Evolutionary conservation across 2,329 filamentous ascomycete species (phyloP), one percentile per base, ranked within the genome.

Genomic region (Curvularia sp.): DNA sequence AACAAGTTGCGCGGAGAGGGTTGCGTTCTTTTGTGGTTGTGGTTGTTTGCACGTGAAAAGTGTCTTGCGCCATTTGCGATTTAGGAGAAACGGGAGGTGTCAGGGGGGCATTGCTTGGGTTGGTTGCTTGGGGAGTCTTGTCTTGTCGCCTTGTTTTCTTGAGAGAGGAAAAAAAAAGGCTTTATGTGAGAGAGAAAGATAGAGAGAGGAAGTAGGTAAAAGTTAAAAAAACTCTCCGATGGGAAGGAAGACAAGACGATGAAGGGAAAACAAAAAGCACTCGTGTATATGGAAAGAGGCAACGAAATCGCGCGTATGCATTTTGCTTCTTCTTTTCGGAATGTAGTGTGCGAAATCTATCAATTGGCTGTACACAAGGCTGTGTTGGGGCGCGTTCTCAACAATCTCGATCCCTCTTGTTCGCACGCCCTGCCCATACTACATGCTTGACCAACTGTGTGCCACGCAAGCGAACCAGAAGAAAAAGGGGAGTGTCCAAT

Each of bases 301-400:
- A 63, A 61, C 57, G 64, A 66, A 57, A 36, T 49, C 56, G 55
- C 59, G 56, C 62, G 45, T 51, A 61, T 66, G 64, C 61, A 63
- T 66, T 64, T 56, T 42, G 39, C 18, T 32, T 30, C 10, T 46
- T 30, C 27, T 46, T 30, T 32, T 7, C 25, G 18, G 34, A 36
- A 36, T 36, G 34, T 36, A 36, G 34, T 36, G 34, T 36, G 25
- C 43, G 28, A 45, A 18, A 45, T 45, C 39, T 42, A 42, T 36
- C 34, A 36, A 36, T 36, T 36, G 34, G 10, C 21, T 27, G 23
- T 43, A 27, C 18, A 36, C 23, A n/a, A 43, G 13, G 41, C 23
- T 13, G 41, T 36, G 34, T 5, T 18, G 34, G 34, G 34, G 34
- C 15, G 34, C 9, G 15, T 8, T 18, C 34, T 36, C 5, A 36